Evolutionary conservation across 2,329 filamentous ascomycete species (phyloP), one percentile per base, ranked within the genome.

Genomic region (Ophiostoma sp.): DNA sequence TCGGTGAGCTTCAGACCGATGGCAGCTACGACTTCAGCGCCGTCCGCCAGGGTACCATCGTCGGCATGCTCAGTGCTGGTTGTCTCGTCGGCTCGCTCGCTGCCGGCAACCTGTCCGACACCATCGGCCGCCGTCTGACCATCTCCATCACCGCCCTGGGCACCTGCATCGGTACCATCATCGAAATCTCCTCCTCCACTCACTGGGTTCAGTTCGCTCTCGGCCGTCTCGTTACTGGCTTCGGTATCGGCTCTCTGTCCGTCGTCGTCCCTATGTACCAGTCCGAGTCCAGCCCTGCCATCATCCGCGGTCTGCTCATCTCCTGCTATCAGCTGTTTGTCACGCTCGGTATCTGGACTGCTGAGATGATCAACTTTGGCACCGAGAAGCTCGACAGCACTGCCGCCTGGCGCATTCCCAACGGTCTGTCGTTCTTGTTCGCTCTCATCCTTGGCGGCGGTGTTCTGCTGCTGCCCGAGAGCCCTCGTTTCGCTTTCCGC

Each of bases 241-340:
- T 91, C 1, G 89, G 89, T 17, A 88, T 92, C 60, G 90, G 90
- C 69, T 88, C 85, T 11, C 84, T 92, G 69, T 91, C 89, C n/a
- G 89, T 90, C 5, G 78, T 88, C 15, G 87, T 89, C 0, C 88
- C 88, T n/a, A 89, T 92, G 86, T 92, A 90, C 76, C 88, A 91
- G 75, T 86, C 86, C n/a, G 90, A 92, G 78, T 89, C 85, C 6
- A 86, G 87, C 0, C 90, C 90, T 0, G 83, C 87, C 17, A 87
- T 87, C 77, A 86, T 92, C 67, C 84, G 90, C 73, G 89, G 88
- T 70, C 83, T 86, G 4, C 83, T 91, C 73, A 86, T 92, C 67
- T 84, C 84, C 66, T 84, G 84, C 15, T 92, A 91, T 77, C 90
- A 92, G 79, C 82, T 92, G 3, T 89, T 91, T 79, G 90, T 92